Conservation (phyloP, 768 basidiomycete genomes). For the Galerina marginata region DNA sequence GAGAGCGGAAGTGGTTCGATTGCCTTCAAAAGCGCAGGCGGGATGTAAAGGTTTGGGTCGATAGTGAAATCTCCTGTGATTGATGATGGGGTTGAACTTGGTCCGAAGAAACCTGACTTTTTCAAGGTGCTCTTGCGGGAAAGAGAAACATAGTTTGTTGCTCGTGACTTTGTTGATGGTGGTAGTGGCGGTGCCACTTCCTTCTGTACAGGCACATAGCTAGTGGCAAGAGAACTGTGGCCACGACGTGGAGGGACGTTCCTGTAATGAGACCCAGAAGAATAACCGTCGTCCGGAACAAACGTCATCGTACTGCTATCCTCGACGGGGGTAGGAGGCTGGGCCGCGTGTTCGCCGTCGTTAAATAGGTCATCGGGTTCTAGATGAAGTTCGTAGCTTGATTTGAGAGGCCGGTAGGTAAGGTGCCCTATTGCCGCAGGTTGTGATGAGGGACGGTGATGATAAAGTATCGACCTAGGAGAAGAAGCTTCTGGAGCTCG, state of each 20-base stretch:
- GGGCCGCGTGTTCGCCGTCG: not conserved
- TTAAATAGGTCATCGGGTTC: not conserved
- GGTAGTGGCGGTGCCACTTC: not conserved
- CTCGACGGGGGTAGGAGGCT: not conserved
- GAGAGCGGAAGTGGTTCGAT: slow-evolving; percentile 25
- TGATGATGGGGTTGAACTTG: slow-evolving; percentile 19
- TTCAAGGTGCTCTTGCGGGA: slow-evolving; percentile 32
- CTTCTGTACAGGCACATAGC: not conserved
- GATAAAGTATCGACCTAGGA: slow-evolving; percentile 1
- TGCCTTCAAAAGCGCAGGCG: slow-evolving; percentile 38
- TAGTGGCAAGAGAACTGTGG: slow-evolving; percentile 5
- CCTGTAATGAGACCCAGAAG: not conserved
- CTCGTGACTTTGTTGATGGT: not conserved
- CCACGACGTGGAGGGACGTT: not conserved
- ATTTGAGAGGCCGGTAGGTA: slow-evolving; percentile 19
- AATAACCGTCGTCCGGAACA: slow-evolving; percentile 5
- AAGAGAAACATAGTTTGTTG: slow-evolving; percentile 38
- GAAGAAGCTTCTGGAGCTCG: not conserved
- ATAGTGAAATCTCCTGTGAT: slow-evolving; percentile 44
- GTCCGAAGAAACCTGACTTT: slow-evolving; percentile 23
- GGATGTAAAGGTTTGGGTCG: slow-evolving; percentile 46
- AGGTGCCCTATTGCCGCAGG: slow-evolving; percentile 5
- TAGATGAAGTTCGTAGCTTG: not conserved
- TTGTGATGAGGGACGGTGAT: slow-evolving; percentile 1
- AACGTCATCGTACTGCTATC: slow-evolving; percentile 10